phyloP scores from a whole-genome alignment of 1,139 yeast species.

The Hanseniaspora gamundiae region DNA sequence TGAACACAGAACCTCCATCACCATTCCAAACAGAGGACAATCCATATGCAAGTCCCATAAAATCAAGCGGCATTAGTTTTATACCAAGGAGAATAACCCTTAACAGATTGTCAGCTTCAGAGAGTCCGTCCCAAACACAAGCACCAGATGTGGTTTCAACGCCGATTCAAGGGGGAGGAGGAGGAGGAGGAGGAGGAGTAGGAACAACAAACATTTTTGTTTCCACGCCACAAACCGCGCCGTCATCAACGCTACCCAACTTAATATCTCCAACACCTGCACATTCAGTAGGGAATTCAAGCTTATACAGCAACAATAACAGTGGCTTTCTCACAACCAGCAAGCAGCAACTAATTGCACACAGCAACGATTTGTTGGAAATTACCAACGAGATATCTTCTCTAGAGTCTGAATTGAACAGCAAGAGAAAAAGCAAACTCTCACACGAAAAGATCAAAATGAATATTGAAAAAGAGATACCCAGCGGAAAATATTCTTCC shows the following conservation, averaged over 20 bases:
- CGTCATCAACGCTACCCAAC: no score
- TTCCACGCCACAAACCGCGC: no score
- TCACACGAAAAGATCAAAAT: slow-evolving; percentile 18
- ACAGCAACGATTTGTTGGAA: not conserved
- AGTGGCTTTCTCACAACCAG: slow-evolving; percentile 12
- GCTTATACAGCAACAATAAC: slow-evolving; percentile 21
- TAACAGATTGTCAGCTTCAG: not conserved
- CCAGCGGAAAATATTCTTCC: slow-evolving; percentile 24
- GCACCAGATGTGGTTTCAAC: not conserved
- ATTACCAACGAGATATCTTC: not conserved
- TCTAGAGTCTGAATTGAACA: slow-evolving; percentile 7
- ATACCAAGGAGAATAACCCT: not conserved
- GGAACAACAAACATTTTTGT: not conserved
- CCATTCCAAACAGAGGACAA: no score
- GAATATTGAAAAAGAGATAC: slow-evolving; percentile 20
- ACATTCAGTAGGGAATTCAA: slow-evolving; percentile 2
- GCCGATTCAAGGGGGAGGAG: not conserved
- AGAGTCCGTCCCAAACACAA: not conserved
- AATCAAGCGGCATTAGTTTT: no score
- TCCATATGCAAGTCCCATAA: no score
- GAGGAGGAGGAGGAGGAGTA: not conserved
- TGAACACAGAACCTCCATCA: not conserved
- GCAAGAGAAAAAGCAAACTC: slow-evolving; percentile 16
- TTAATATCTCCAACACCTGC: no score
- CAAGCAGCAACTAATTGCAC: not conserved